Evolutionary conservation across 768 basidiomycete genomes (phyloP).

Genomic region (Saitozyma sp.): DNA sequence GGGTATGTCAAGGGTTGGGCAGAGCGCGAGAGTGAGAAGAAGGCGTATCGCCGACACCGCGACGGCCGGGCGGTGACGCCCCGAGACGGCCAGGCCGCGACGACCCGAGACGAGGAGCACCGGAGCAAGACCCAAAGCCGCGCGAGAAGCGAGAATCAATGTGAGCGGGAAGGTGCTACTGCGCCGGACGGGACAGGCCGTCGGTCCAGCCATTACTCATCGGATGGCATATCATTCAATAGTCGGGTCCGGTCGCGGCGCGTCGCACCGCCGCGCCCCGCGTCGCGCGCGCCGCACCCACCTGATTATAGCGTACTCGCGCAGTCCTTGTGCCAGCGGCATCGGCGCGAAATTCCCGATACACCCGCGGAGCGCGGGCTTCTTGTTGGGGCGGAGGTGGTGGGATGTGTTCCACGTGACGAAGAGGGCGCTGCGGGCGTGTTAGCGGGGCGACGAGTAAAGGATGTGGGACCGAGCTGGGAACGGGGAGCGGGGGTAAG

Average conservation of each 20-base stretch:
- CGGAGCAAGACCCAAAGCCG: no score
- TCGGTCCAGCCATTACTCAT: constrained; percentile 1
- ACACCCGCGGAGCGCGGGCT: constrained; percentile 72
- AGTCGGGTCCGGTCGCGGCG: not conserved
- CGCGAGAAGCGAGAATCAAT: no score
- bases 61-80: no score
- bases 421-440: constrained; percentile 72
- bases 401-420: constrained; percentile 90
- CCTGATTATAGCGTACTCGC: constrained; percentile 85
- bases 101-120: no score
- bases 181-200: no score
- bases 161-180: no score
- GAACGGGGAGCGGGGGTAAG: constrained; percentile 9
- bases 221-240: not conserved
- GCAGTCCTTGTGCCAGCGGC: constrained; percentile 70
- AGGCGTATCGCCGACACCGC: no score
- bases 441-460: constrained; percentile 1
- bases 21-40: no score
- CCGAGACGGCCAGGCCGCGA: no score
- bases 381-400: constrained; percentile 56
- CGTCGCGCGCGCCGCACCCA: constrained; percentile 20
- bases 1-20: no score
- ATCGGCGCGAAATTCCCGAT: constrained; percentile 88
- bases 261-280: not conserved
- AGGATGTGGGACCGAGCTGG: not conserved